phyloP scores from a whole-genome alignment of 495 filamentous ascomycete genomes.

The Emericellopsis terricola region DNA sequence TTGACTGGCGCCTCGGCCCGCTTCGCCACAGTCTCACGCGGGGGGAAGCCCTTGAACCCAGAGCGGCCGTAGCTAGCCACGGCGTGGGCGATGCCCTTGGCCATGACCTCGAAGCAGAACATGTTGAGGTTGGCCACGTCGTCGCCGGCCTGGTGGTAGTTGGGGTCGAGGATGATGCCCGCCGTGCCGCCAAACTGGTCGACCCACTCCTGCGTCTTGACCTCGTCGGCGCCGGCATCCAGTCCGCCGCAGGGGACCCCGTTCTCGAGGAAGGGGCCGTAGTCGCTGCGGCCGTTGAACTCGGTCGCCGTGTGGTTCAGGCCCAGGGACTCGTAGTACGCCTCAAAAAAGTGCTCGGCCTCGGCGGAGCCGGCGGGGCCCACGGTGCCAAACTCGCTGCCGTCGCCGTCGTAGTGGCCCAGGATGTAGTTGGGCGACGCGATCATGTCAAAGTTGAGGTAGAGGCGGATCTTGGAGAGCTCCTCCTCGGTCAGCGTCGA shows the following conservation, averaged over 20 bases:
- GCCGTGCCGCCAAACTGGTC: too few species aligned
- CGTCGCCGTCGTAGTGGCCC: slow-evolving; percentile 57
- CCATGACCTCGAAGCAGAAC: slow-evolving; percentile 17
- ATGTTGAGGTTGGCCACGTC: slow-evolving; percentile 18
- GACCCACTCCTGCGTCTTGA: too few species aligned
- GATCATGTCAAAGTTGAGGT: slow-evolving; percentile 33
- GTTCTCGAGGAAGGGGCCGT: slow-evolving; percentile 20
- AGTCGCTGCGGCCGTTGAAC: slow-evolving; percentile 22
- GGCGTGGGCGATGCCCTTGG: slow-evolving; percentile 25
- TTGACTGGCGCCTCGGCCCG: too few species aligned
- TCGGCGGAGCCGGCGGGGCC: slow-evolving; percentile 46
- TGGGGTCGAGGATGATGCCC: slow-evolving; percentile 19
- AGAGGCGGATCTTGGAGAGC: slow-evolving; percentile 17
- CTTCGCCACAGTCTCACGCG: too few species aligned
- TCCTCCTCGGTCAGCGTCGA: slow-evolving; percentile 23
- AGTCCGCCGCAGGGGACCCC: slow-evolving; percentile 31
- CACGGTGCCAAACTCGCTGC: slow-evolving; percentile 37
- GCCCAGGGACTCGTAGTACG: slow-evolving; percentile 29
- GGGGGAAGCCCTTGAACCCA: too few species aligned
- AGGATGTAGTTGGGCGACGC: slow-evolving; percentile 18
- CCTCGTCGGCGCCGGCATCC: slow-evolving; percentile 22
- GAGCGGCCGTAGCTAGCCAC: slow-evolving; percentile 30
- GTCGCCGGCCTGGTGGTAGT: slow-evolving; percentile 27
- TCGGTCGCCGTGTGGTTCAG: slow-evolving; percentile 22
- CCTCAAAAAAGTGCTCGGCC: slow-evolving; percentile 44